A percentile compares a stretch with the other conserved stretches of the same genome.
Conservation (phyloP, 371 early-diverging fungal species). For the Thermomucor indicae-seudaticae region DNA sequence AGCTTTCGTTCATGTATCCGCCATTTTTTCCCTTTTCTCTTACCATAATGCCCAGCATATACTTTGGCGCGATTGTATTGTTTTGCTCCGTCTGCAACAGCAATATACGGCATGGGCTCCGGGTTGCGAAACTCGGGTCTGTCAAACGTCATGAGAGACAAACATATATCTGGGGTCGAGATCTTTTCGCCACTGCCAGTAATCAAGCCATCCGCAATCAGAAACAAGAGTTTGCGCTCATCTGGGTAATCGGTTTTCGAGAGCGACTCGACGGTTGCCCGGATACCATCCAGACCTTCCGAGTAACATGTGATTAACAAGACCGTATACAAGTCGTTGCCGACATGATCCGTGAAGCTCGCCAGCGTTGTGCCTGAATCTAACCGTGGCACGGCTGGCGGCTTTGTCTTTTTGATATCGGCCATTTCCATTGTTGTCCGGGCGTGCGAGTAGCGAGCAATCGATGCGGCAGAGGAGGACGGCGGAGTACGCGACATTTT, state of each 20-base stretch:
- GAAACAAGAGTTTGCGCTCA: constrained; percentile 84
- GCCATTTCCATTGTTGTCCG: constrained; percentile 25
- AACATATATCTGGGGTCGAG: constrained; percentile 77
- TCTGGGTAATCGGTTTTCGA: constrained; percentile 85
- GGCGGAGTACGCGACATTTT: constrained; percentile 53
- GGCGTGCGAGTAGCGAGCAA: neutral
- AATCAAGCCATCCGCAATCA: constrained; percentile 88
- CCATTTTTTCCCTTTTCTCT: neutral
- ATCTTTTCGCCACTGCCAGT: constrained; percentile 74
- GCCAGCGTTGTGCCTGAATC: constrained; percentile 10
- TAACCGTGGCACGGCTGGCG: constrained; percentile 1
- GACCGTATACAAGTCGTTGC: constrained; percentile 49
- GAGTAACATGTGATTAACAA: constrained; percentile 88
- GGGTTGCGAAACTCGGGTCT: constrained; percentile 52
- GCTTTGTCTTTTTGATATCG: constrained; percentile 18
- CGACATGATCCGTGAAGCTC: constrained; percentile 18
- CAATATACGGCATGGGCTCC: constrained; percentile 72
- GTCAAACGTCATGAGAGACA: constrained; percentile 55
- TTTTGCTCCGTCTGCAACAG: constrained; percentile 81
- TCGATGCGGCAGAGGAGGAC: constrained; percentile 3
- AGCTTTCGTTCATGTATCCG: constrained; percentile 23
- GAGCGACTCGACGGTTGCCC: constrained; percentile 89
- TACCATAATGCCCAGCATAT: constrained; percentile 84
- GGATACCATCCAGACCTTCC: constrained; percentile 83
- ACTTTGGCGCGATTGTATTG: constrained; percentile 88